phyloP scores from a whole-genome alignment of 257 asterid species.

The Jacaranda copaia region DNA sequence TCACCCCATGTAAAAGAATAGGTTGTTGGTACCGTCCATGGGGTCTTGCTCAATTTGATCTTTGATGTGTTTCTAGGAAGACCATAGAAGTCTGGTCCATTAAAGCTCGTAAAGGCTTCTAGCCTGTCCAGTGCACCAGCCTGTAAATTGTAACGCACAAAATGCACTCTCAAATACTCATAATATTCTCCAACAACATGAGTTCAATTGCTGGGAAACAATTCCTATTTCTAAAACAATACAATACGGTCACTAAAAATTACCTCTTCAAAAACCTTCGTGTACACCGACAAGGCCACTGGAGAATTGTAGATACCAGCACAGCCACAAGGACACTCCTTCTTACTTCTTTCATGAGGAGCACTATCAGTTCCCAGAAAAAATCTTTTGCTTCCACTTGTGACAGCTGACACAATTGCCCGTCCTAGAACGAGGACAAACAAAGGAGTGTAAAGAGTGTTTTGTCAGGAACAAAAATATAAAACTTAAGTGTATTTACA shows the following conservation, averaged over 20 bases:
- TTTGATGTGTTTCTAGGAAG: slow-evolving; percentile 78
- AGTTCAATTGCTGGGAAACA: too few species aligned
- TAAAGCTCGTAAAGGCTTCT: slow-evolving; percentile 92
- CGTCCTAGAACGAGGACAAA: slow-evolving; percentile 59
- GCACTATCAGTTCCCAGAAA: slow-evolving; percentile 98
- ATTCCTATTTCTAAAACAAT: too few species aligned
- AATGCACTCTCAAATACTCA: neutral
- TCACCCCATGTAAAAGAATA: slow-evolving; percentile 71
- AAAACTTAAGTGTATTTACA: neutral
- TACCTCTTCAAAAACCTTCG: slow-evolving; percentile 95
- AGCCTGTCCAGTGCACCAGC: slow-evolving; percentile 87
- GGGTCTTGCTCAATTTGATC: slow-evolving; percentile 64
- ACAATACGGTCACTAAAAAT: too few species aligned
- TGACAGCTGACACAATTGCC: slow-evolving; percentile 87
- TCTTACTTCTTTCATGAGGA: slow-evolving; percentile 80
- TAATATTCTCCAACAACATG: neutral
- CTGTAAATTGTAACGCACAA: slow-evolving; percentile 38
- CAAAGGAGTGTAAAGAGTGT: neutral
- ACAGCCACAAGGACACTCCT: slow-evolving; percentile 88
- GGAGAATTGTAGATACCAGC: slow-evolving; percentile 95
- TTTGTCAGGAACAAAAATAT: neutral
- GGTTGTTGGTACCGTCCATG: slow-evolving; percentile 82
- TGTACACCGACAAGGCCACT: slow-evolving; percentile 87
- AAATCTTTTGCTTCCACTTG: slow-evolving; percentile 82
- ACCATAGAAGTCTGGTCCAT: slow-evolving; percentile 93